A percentile compares a stretch with the other conserved stretches of the same genome.
Evolutionary conservation across 306 rosid species (phyloP).

Genomic region (Potentilla sterilis): DNA sequence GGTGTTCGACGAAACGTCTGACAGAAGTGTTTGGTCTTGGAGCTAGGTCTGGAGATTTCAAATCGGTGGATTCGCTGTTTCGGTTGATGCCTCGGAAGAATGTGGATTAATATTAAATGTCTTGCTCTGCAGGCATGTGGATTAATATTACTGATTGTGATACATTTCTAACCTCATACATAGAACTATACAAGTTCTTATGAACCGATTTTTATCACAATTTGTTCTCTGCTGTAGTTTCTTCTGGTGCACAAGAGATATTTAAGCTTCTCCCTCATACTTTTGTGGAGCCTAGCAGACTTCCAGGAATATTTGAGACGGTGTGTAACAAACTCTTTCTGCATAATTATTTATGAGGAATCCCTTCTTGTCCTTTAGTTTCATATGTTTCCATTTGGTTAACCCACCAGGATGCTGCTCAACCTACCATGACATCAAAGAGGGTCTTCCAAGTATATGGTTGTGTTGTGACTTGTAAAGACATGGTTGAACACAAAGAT

Average conservation of each 20-base stretch:
- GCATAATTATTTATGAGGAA: background rate
- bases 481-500: constrained; percentile 75
- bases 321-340: constrained; percentile 34
- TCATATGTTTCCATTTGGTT: constrained; percentile 22
- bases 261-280: constrained; percentile 92
- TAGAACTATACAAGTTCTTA: background rate
- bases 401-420: constrained; percentile 54
- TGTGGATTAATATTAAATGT: too few relatives aligned
- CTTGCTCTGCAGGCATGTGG: too few relatives aligned
- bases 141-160: background rate
- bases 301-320: constrained; percentile 47
- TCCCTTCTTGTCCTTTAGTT: background rate
- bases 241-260: constrained; percentile 86
- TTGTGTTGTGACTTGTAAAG: constrained; percentile 67
- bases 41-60: too few relatives aligned
- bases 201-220: background rate
- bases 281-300: constrained; percentile 70
- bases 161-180: background rate
- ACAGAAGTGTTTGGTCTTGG: too few relatives aligned
- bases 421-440: too few relatives aligned
- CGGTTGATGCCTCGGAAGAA: too few relatives aligned
- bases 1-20: too few relatives aligned
- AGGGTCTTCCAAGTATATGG: constrained; percentile 89
- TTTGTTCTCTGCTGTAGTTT: constrained; percentile 48
- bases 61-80: too few relatives aligned